Evolutionary conservation across 192 early-diverging fungal genomes (phyloP).

Genomic region (Backusella luteola): DNA sequence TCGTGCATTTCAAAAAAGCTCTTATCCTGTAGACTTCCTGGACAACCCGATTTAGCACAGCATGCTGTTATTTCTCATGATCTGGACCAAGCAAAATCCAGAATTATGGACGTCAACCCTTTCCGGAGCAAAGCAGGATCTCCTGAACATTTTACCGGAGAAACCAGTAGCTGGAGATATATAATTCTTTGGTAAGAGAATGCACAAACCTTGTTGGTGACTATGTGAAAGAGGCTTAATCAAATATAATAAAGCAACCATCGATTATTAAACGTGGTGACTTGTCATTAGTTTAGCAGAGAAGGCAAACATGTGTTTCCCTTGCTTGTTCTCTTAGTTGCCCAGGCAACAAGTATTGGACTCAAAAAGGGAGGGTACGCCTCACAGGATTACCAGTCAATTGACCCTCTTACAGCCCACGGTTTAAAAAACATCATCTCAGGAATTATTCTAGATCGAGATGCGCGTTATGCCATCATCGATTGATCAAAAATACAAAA

Average conservation of each 20-base stretch:
- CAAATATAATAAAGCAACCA: constrained; percentile 82
- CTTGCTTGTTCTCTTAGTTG: constrained; percentile 86
- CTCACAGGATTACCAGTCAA: constrained; percentile 50
- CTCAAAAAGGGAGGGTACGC: constrained; percentile 42
- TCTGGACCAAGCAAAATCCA: neutral
- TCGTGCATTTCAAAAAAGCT: neutral
- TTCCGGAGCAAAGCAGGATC: neutral
- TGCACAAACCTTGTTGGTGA: constrained; percentile 71
- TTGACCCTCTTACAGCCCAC: constrained; percentile 60
- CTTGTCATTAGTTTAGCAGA: constrained; percentile 83
- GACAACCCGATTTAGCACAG: neutral
- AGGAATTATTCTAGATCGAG: neutral
- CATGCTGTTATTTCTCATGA: neutral
- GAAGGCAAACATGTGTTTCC: constrained; percentile 91
- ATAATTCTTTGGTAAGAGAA: constrained; percentile 40
- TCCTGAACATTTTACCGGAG: constrained; percentile 14
- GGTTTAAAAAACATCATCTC: constrained; percentile 31
- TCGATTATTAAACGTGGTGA: constrained; percentile 84
- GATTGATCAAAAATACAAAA: constrained; percentile 31
- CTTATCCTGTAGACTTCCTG: neutral
- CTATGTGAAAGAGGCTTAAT: constrained; percentile 79
- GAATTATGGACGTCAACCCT: neutral
- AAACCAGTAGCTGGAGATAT: constrained; percentile 45
- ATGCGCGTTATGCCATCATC: constrained; percentile 27
- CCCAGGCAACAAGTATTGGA: constrained; percentile 77